Conservation (phyloP, 1,284 basidiomycete genomes). For the Amylostereum chailletii region DNA sequence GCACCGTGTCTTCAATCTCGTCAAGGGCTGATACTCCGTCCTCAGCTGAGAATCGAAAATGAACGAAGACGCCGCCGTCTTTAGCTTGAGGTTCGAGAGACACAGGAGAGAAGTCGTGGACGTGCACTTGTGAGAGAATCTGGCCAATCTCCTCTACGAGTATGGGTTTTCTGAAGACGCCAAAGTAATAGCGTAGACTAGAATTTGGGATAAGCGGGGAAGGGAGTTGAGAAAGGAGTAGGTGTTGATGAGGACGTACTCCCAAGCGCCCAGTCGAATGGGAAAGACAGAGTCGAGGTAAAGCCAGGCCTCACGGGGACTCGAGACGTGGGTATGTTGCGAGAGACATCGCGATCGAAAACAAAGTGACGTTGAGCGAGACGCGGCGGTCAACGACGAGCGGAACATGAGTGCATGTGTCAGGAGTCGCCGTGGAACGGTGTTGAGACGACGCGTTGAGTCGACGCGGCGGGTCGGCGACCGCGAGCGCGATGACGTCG, state of each 20-base stretch:
- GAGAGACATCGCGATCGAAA: neutral
- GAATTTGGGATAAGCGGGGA: neutral
- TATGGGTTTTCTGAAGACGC: constrained; percentile 34
- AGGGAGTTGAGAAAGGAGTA: neutral
- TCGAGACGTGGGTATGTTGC: constrained; percentile 8
- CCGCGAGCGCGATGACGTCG: too few species aligned
- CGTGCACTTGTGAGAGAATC: constrained; percentile 41
- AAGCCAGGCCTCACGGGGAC: constrained; percentile 30
- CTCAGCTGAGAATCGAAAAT: constrained; percentile 56
- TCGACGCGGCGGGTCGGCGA: too few species aligned
- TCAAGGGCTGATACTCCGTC: constrained; percentile 24
- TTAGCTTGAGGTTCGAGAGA: constrained; percentile 59
- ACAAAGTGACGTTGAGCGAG: too few species aligned
- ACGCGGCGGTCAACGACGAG: too few species aligned
- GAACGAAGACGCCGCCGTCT: constrained; percentile 84
- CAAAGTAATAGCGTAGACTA: constrained; percentile 58
- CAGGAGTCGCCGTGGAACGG: too few species aligned
- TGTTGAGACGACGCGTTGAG: too few species aligned
- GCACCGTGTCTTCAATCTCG: constrained; percentile 40
- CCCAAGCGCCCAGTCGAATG: constrained; percentile 37
- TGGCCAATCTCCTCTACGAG: constrained; percentile 27
- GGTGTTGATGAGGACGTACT: constrained; percentile 28
- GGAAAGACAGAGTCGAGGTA: constrained; percentile 56
- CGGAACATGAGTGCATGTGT: too few species aligned
- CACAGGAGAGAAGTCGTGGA: constrained; percentile 47